Evolutionary conservation across 2,329 filamentous ascomycete species (phyloP), one percentile per base, ranked within the genome.

Genomic region (Karstenula rhodostoma): DNA sequence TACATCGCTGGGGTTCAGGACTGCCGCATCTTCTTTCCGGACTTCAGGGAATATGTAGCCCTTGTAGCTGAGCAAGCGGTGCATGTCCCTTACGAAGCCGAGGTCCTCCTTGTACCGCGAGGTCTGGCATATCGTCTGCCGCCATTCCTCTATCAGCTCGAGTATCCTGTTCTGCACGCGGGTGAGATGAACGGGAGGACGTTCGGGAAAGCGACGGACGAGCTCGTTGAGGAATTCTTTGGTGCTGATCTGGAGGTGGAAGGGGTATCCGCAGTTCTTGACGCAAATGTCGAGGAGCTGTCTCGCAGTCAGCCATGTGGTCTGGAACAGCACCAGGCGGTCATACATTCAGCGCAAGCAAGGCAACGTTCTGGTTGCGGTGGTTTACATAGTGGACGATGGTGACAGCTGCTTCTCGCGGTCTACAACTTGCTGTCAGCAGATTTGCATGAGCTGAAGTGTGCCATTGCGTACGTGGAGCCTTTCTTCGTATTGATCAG

Each of bases 171-270:
- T 86, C 83, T 98, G 95, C 37, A 97, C 94, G 64, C 94, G 87
- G 46, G 92, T 93, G 46, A 93, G 84, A 62, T 95, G 91, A 62
- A 95, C 85, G 1, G 94, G 93, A 48, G 95, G 95, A 25, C 94
- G 87, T 81, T 99, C 95, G 50, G 95, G 95, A 73, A 99, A 99
- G 67, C 95, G 88, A 68, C 95, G 89, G 63, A 99, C 95, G 61
- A 99, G 89, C 82, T 99, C 95, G 81, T 99, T 99, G 71, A 99
- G 88, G 72, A 99, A 99, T 74, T 99, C 95, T 79, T 99, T 99
- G 68, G 95, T 98, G 79, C 92, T 94, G 76, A 99, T 97, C 80
- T 99, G 95, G 60, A 99, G 88, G 76, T 99, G 95, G 80, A 99
- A 99, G 1, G 95, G 94, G 77, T 99, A 99, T 71, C 95, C 95